Evolutionary conservation across 2,329 filamentous ascomycete species (phyloP).

Genomic region (Fusarium napiforme): DNA sequence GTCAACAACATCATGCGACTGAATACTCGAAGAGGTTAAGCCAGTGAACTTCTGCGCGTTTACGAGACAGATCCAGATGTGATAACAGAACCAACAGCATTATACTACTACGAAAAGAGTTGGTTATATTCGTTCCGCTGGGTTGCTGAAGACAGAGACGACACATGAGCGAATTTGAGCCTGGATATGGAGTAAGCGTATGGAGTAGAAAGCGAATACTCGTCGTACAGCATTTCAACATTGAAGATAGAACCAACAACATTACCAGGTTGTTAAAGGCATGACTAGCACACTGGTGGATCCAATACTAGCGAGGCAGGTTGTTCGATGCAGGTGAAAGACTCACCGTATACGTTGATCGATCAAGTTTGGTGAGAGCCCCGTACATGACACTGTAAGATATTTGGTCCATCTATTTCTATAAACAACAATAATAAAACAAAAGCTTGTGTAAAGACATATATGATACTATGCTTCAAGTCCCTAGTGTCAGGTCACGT

Average conservation of each 20-base stretch:
- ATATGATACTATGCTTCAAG: neutral
- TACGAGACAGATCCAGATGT: neutral
- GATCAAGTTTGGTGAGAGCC: neutral
- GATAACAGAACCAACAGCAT: neutral
- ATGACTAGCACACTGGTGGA: neutral
- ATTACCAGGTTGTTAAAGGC: neutral
- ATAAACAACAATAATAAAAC: neutral
- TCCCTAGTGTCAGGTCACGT: neutral
- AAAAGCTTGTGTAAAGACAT: neutral
- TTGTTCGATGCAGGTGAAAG: neutral
- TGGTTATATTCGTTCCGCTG: neutral
- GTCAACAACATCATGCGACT: neutral
- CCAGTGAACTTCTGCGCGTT: neutral
- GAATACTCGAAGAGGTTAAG: neutral
- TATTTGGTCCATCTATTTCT: neutral
- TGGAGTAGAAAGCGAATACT: neutral
- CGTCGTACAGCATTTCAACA: neutral
- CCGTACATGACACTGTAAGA: neutral
- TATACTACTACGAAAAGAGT: neutral
- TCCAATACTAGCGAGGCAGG: neutral
- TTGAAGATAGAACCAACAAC: neutral
- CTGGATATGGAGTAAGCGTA: neutral
- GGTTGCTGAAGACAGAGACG: no score
- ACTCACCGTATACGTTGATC: neutral
- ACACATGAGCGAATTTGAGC: neutral